Conservation (phyloP, 306 rosid genomes). For the Hippophae gyantsensis region DNA sequence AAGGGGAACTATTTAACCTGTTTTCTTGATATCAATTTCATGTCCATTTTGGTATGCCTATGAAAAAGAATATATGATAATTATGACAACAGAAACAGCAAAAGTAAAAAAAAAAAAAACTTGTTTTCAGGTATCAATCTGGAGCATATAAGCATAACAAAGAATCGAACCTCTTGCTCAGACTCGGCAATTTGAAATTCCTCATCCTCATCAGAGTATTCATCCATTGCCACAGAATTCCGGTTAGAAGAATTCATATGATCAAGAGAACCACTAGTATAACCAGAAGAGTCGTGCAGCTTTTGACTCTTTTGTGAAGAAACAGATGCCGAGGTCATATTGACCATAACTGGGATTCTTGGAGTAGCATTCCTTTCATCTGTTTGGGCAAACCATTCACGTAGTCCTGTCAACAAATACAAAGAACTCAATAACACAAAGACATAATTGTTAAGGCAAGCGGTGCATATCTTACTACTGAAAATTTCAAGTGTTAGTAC, state of each 20-base stretch:
- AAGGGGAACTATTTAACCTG: constrained; percentile 34
- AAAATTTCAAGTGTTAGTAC: too few relatives aligned
- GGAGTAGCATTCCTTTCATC: constrained; percentile 94
- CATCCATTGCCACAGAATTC: constrained; percentile 83
- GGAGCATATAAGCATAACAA: constrained; percentile 12
- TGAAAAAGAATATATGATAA: not conserved
- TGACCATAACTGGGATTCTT: constrained; percentile 99
- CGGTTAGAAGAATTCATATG: constrained; percentile 31
- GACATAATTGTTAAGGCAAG: not conserved
- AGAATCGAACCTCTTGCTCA: constrained; percentile 66
- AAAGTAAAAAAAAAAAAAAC: too few relatives aligned
- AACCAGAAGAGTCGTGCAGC: constrained; percentile 45
- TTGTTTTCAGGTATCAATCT: constrained; percentile 2
- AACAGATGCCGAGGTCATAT: constrained; percentile 79
- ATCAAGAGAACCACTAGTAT: constrained; percentile 37
- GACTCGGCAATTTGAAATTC: constrained; percentile 84
- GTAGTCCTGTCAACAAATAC: constrained; percentile 50
- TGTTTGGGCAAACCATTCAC: constrained; percentile 93
- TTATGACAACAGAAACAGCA: not conserved
- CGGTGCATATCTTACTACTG: too few relatives aligned
- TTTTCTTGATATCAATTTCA: constrained; percentile 50
- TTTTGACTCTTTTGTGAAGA: constrained; percentile 60
- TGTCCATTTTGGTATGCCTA: constrained; percentile 56
- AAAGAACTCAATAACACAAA: not conserved
- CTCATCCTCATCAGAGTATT: constrained; percentile 93